Evolutionary conservation across 768 basidiomycete species (phyloP).

Genomic region (Leccinellum rugosiceps): DNA sequence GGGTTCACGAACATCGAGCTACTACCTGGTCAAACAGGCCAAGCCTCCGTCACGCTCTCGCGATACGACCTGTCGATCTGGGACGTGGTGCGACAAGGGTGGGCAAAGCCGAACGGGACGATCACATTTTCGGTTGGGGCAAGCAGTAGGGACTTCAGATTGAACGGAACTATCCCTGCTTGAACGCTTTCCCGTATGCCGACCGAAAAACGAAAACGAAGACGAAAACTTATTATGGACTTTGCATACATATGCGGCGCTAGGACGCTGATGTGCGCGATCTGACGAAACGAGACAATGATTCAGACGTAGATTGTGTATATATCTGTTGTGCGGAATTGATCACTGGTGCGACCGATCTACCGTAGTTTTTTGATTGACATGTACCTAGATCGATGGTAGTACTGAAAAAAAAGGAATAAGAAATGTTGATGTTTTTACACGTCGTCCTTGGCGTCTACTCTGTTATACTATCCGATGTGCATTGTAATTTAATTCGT

Average conservation of each 20-base stretch:
- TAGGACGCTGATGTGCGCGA: background rate
- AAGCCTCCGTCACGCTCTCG: constrained; percentile 56
- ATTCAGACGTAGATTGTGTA: background rate
- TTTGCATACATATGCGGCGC: background rate
- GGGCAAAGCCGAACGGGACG: constrained; percentile 64
- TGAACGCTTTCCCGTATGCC: constrained; percentile 3
- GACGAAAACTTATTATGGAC: background rate
- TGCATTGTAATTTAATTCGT: background rate
- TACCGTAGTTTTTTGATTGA: background rate
- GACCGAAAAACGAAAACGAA: background rate
- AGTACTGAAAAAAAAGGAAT: background rate
- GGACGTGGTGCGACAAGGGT: constrained; percentile 72
- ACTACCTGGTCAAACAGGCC: constrained; percentile 42
- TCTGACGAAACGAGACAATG: background rate
- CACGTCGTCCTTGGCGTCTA: too few relatives aligned
- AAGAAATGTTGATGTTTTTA: too few relatives aligned
- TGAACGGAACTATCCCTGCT: constrained; percentile 40
- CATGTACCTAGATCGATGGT: background rate
- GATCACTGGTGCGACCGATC: too few relatives aligned
- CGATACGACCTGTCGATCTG: constrained; percentile 73
- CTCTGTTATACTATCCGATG: too few relatives aligned
- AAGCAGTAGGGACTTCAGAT: constrained; percentile 60
- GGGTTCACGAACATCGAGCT: constrained; percentile 65
- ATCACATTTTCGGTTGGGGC: constrained; percentile 64
- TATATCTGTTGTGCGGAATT: background rate